Evolutionary conservation across 768 basidiomycete genomes (phyloP).

Genomic region (Crepidotus variabilis): DNA sequence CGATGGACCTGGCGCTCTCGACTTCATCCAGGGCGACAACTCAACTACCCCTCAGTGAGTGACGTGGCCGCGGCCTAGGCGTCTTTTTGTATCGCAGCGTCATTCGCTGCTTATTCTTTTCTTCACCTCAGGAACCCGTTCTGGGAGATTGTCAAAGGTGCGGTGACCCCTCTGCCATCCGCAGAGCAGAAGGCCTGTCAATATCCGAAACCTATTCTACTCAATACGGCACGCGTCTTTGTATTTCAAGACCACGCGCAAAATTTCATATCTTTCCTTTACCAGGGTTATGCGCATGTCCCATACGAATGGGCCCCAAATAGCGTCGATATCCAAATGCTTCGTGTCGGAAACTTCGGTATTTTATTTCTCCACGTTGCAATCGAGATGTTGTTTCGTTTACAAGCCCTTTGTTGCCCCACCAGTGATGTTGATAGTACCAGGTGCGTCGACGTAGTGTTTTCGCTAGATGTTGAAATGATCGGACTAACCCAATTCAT

Average conservation of each 20-base stretch:
- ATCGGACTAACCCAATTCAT: conserved; percentile 3
- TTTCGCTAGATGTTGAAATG: not conserved
- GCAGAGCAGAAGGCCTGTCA: conserved; percentile 67
- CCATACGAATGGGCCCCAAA: conserved; percentile 77
- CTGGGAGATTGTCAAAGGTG: conserved; percentile 76
- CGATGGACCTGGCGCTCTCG: conserved; percentile 79
- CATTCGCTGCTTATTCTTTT: conserved; percentile 5
- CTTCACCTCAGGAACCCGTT: conserved; percentile 58
- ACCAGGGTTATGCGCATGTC: conserved; percentile 57
- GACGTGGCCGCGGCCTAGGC: conserved; percentile 18
- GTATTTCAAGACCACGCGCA: conserved; percentile 8
- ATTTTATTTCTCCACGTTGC: conserved; percentile 12
- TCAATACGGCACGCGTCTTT: conserved; percentile 56
- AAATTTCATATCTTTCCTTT: conserved; percentile 11
- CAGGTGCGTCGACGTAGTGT: conserved; percentile 35
- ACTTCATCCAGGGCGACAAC: conserved; percentile 75
- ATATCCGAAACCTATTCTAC: conserved; percentile 71
- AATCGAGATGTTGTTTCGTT: not conserved
- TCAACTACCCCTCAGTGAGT: conserved; percentile 48
- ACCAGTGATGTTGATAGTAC: conserved; percentile 66
- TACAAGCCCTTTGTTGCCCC: not conserved
- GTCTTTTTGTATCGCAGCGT: not conserved
- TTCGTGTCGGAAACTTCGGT: conserved; percentile 71
- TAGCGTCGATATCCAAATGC: conserved; percentile 73
- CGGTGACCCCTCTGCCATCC: conserved; percentile 61